Evolutionary conservation across 345 rosid genomes (phyloP).

Genomic region (Citrus unshiu): DNA sequence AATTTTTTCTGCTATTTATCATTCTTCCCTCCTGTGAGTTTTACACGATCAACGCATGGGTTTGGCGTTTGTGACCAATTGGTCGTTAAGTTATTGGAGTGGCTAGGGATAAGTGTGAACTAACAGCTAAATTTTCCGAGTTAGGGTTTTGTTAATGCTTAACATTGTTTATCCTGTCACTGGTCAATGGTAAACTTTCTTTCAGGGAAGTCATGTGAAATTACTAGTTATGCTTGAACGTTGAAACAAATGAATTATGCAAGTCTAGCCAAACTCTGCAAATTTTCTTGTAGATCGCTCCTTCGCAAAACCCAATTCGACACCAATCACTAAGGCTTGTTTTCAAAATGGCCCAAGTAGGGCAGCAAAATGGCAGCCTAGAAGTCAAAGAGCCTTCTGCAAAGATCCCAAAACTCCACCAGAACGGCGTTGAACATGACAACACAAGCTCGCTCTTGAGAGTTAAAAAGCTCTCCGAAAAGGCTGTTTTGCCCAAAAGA

Average conservation of each 20-base stretch:
- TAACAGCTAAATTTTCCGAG: not conserved
- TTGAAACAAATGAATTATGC: not conserved
- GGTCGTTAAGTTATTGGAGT: not conserved
- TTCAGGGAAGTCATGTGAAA: not conserved
- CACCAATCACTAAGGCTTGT: not conserved
- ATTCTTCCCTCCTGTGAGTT: not conserved
- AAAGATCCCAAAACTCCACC: conserved; percentile 41
- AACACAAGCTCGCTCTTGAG: conserved; percentile 22
- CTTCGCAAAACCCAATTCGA: not conserved
- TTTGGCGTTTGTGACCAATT: not conserved
- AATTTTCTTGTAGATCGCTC: not conserved
- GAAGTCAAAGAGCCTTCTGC: conserved; percentile 18
- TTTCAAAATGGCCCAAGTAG: not conserved
- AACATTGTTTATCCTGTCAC: not conserved
- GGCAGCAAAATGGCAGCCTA: conserved; percentile 6
- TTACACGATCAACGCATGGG: not conserved
- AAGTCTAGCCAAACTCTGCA: not conserved
- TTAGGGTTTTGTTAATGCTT: not conserved
- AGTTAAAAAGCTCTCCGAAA: conserved; percentile 74
- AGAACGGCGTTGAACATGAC: conserved; percentile 28
- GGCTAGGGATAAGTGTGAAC: not conserved
- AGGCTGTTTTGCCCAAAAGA: conserved; percentile 65
- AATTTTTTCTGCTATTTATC: not conserved
- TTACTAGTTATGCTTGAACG: not conserved
- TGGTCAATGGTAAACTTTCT: not conserved